These are phyloP conservation scores for Rhytidiadelphus loreus DNA, from an alignment of 225 moss, liverwort and hornwort genomes.

Conservation along the genomic window DNA sequence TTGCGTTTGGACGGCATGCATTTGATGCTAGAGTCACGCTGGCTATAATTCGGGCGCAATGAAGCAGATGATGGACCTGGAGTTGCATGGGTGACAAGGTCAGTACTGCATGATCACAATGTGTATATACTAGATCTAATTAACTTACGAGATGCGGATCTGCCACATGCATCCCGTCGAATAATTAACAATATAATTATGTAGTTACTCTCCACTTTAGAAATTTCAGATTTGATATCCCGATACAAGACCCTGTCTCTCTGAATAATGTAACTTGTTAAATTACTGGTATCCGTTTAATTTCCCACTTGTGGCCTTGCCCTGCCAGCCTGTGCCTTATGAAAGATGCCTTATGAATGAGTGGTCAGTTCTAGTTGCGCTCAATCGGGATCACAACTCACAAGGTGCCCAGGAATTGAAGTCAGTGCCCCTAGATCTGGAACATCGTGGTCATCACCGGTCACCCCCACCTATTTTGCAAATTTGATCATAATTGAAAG, in stretches of 20 bases:
- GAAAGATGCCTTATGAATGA: not conserved
- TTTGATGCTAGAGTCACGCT: not conserved
- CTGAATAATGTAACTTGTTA: not conserved
- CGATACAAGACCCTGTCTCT: not conserved
- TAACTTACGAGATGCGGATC: not conserved
- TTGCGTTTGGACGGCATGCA: not conserved
- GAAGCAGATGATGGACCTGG: not conserved
- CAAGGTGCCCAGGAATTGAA: not conserved
- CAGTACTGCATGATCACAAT: not conserved
- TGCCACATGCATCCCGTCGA: not conserved
- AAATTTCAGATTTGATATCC: not conserved
- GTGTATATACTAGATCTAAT: not conserved
- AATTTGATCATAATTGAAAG: not conserved
- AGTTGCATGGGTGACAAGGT: not conserved
- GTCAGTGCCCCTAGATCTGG: not conserved
- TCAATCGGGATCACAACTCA: not conserved
- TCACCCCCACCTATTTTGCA: not conserved
- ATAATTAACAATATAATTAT: not conserved
- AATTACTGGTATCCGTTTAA: not conserved
- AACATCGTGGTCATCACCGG: not conserved
- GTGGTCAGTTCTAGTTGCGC: not conserved
- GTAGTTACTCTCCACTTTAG: not conserved
- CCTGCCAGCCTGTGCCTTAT: not conserved
- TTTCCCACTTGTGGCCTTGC: not conserved
- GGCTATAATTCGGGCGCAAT: not conserved